Evolutionary conservation across 345 rosid genomes (phyloP).

Genomic region (Angophora floribunda): DNA sequence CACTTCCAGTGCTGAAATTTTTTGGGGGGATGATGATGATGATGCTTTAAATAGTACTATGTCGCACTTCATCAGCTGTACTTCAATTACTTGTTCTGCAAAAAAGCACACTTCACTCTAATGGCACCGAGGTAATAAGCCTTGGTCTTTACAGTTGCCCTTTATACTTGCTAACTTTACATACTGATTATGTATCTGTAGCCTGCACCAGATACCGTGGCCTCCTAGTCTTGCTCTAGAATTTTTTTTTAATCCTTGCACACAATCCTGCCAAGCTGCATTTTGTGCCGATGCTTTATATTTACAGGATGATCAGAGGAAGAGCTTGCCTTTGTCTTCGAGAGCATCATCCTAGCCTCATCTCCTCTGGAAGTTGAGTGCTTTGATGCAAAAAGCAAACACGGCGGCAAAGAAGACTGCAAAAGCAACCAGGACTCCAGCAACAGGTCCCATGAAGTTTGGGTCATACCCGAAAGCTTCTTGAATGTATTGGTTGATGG

Average conservation of each 20-base stretch:
- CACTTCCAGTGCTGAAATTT: background rate
- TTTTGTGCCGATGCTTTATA: background rate
- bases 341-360: constrained; percentile 4
- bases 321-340: background rate
- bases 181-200: background rate
- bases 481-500: constrained; percentile 34
- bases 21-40: background rate
- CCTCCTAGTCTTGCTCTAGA: background rate
- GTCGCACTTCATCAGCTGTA: background rate
- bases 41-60: background rate
- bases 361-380: constrained; percentile 78
- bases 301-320: background rate
- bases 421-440: constrained; percentile 55
- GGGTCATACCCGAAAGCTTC: constrained; percentile 42
- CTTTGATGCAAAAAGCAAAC: constrained; percentile 62
- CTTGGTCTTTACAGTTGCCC: background rate
- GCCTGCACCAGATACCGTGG: background rate
- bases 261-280: background rate
- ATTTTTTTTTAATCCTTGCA: background rate
- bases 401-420: constrained; percentile 53
- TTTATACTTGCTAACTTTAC: background rate
- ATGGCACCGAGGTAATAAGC: background rate
- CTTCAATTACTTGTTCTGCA: background rate
- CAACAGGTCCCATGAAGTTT: constrained; percentile 58
- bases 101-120: background rate